Evolutionary conservation across 2,329 filamentous ascomycete species (phyloP).

Genomic region (Talaromyces pinophilus): DNA sequence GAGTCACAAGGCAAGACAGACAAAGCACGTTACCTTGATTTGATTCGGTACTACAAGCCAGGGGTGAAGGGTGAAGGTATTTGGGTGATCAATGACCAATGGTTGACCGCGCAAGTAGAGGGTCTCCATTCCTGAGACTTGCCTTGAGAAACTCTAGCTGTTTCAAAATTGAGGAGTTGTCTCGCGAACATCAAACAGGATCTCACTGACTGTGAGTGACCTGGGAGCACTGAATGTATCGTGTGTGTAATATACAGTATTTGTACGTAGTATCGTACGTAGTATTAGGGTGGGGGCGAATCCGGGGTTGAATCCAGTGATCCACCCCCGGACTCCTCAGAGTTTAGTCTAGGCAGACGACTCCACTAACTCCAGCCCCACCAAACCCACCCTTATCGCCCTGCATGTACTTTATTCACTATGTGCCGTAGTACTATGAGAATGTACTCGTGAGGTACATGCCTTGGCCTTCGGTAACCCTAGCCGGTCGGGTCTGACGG

Average conservation of each 20-base stretch:
- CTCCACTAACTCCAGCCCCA: slow-evolving; percentile 16
- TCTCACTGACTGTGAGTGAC: background rate
- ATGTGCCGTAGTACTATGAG: too few species aligned
- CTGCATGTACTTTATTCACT: background rate
- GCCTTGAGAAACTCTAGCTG: background rate
- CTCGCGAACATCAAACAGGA: background rate
- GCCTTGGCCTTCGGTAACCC: background rate
- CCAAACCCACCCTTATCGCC: background rate
- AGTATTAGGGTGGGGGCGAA: background rate
- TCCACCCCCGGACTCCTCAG: slow-evolving; percentile 21
- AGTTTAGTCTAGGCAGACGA: slow-evolving; percentile 5
- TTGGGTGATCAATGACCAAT: background rate
- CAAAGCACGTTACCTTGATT: background rate
- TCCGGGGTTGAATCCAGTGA: slow-evolving; percentile 13
- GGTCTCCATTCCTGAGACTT: background rate
- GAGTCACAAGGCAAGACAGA: background rate
- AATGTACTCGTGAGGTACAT: background rate
- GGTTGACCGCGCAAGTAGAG: background rate
- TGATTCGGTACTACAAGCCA: background rate
- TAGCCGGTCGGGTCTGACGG: background rate
- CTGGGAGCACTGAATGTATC: background rate
- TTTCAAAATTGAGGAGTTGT: background rate
- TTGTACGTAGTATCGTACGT: background rate
- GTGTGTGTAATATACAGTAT: background rate
- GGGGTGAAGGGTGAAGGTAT: background rate